Evolutionary conservation across 2,329 filamentous ascomycete genomes (phyloP).

Genomic region (Talaromyces atroroseus): DNA sequence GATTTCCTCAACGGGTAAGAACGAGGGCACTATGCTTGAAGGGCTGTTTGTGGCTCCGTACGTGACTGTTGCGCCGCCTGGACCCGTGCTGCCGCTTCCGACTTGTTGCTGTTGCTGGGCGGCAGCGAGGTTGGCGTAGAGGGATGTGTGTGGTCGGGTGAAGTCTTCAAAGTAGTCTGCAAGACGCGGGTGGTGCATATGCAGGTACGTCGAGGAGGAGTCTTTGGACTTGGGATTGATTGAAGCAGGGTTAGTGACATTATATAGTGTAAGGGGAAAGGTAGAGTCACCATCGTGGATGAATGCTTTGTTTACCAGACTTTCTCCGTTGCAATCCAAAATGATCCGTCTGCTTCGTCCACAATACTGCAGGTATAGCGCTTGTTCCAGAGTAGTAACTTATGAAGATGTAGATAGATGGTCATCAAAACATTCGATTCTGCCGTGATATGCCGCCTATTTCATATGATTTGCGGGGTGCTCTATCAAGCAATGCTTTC

Average conservation of each 20-base stretch:
- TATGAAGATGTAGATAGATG: neutral
- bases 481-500: neutral
- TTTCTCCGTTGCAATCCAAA: no score
- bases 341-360: no score
- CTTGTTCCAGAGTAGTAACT: no score
- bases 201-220: constrained; percentile 44
- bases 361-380: no score
- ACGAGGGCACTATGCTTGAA: constrained; percentile 33
- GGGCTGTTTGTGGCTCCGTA: constrained; percentile 25
- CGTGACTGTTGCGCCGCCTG: constrained; percentile 16
- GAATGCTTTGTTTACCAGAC: no score
- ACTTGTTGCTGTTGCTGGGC: constrained; percentile 16
- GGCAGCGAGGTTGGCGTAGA: constrained; percentile 18
- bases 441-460: constrained; percentile 8
- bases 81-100: neutral
- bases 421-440: constrained; percentile 11
- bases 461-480: neutral
- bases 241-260: neutral
- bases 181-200: constrained; percentile 44
- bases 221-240: constrained; percentile 42
- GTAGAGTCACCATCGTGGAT: neutral
- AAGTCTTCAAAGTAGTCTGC: constrained; percentile 49
- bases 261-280: neutral
- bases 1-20: constrained; percentile 55
- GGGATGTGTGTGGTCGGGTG: constrained; percentile 39